phyloP scores from a whole-genome alignment of 1,284 basidiomycete genomes.

The Cryptococcus sp. region DNA sequence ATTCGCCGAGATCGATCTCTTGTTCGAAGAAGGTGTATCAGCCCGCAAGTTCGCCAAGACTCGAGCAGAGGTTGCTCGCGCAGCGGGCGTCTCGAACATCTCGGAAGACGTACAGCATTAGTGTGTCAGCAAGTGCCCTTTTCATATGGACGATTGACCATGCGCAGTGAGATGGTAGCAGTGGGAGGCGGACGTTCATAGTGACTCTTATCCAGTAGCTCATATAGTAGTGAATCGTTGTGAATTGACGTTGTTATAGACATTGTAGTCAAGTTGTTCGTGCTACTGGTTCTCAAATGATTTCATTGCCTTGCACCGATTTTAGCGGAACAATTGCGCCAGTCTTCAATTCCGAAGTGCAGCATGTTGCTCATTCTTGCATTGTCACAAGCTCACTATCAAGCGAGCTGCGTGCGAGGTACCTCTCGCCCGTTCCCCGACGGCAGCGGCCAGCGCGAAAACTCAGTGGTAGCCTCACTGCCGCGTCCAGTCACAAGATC shows the following conservation, averaged over 20 bases:
- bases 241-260: neutral
- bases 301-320: too few relatives aligned
- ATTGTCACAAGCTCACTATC: too few relatives aligned
- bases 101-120: too few relatives aligned
- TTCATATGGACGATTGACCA: neutral
- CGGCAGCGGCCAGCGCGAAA: too few relatives aligned
- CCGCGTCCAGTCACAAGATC: too few relatives aligned
- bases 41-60: constrained; percentile 2
- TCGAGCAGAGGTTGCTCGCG: neutral
- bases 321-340: too few relatives aligned
- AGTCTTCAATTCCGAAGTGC: too few relatives aligned
- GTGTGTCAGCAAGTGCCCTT: too few relatives aligned
- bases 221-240: neutral
- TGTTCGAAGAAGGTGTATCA: constrained; percentile 8
- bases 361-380: too few relatives aligned
- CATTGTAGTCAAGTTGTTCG: neutral
- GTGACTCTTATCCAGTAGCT: neutral
- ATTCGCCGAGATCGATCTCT: constrained; percentile 10
- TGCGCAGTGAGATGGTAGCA: neutral
- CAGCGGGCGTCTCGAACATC: neutral
- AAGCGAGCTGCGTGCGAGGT: too few relatives aligned
- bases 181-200: neutral
- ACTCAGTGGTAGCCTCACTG: too few relatives aligned
- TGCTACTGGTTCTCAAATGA: neutral
- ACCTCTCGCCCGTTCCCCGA: too few relatives aligned